Evolutionary conservation across 2,329 filamentous ascomycete genomes (phyloP).

Genomic region (Dothiorella sarmentorum): DNA sequence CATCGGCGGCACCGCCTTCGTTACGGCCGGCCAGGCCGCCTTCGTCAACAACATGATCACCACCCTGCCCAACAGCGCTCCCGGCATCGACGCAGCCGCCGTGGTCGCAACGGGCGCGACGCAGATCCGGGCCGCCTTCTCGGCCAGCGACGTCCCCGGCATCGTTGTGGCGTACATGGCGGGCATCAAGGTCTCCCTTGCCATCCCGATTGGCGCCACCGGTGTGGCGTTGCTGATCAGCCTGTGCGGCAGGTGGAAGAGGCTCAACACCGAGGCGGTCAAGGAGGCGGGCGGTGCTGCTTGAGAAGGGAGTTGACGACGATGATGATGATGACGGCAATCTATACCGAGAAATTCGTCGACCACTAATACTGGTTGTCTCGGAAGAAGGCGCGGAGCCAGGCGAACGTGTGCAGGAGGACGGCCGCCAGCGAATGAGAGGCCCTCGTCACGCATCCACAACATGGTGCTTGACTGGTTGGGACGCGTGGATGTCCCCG

Average conservation of each 20-base stretch:
- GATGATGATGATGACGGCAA: no score
- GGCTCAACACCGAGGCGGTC: not conserved
- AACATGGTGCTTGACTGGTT: no score
- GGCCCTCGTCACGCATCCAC: no score
- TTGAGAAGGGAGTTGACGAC: not conserved
- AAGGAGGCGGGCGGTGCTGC: not conserved
- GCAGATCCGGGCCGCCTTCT: slow-evolving; percentile 1
- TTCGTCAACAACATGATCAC: slow-evolving; percentile 62
- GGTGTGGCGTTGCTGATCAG: slow-evolving; percentile 13
- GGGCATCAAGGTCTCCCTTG: slow-evolving; percentile 20
- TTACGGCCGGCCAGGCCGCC: slow-evolving; percentile 64
- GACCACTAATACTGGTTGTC: no score
- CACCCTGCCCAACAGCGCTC: slow-evolving; percentile 46
- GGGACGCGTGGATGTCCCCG: no score
- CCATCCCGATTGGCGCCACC: slow-evolving; percentile 15
- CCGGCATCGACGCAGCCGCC: slow-evolving; percentile 33
- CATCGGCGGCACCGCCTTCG: slow-evolving; percentile 63
- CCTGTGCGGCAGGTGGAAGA: slow-evolving; percentile 2
- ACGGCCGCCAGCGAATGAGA: no score
- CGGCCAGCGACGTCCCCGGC: slow-evolving; percentile 7
- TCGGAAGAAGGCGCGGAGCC: no score
- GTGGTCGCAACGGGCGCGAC: slow-evolving; percentile 44
- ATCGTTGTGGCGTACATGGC: slow-evolving; percentile 21
- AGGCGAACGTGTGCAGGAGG: no score
- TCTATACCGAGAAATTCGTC: no score